phyloP scores from a whole-genome alignment of 768 basidiomycete species.

The Dendrothele bispora region DNA sequence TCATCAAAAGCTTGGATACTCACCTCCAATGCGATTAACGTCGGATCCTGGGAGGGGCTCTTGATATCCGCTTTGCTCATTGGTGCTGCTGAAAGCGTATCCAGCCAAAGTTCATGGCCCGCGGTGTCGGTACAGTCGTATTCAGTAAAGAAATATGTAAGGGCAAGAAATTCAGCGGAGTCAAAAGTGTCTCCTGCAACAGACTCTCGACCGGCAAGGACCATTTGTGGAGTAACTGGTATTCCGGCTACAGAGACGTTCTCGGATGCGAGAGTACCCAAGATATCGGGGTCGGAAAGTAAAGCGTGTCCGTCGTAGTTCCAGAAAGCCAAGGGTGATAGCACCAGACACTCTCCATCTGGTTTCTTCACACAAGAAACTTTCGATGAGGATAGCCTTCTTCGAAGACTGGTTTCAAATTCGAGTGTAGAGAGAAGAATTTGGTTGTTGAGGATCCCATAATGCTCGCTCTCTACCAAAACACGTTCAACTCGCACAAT shows the following conservation, averaged over 20 bases:
- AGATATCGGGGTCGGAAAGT: constrained; percentile 52
- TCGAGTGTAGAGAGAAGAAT: constrained; percentile 64
- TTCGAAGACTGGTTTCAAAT: constrained; percentile 59
- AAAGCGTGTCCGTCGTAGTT: constrained; percentile 56
- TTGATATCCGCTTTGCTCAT: constrained; percentile 28
- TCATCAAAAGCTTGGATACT: constrained; percentile 14
- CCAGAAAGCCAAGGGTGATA: constrained; percentile 81
- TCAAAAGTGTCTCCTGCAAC: constrained; percentile 61
- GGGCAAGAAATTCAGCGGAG: constrained; percentile 67
- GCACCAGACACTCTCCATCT: constrained; percentile 60
- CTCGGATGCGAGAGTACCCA: constrained; percentile 54
- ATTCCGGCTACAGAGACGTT: constrained; percentile 66
- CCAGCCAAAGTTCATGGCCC: constrained; percentile 66
- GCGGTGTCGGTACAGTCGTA: constrained; percentile 62
- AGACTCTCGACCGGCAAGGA: constrained; percentile 67
- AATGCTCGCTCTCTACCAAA: constrained; percentile 58
- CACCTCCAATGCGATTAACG: constrained; percentile 49
- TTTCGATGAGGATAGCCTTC: constrained; percentile 35
- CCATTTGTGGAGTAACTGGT: constrained; percentile 70
- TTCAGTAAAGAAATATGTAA: constrained; percentile 84
- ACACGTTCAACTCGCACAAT: constrained; percentile 79
- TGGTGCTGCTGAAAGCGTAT: constrained; percentile 45
- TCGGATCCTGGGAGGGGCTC: constrained; percentile 33
- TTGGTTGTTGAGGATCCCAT: constrained; percentile 54
- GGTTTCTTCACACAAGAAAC: constrained; percentile 55